A percentile compares a stretch with the other conserved stretches of the same genome.
These are phyloP conservation scores for Penicillium sp. DNA, from an alignment of 2,329 filamentous ascomycete species.

Conservation along the genomic window DNA sequence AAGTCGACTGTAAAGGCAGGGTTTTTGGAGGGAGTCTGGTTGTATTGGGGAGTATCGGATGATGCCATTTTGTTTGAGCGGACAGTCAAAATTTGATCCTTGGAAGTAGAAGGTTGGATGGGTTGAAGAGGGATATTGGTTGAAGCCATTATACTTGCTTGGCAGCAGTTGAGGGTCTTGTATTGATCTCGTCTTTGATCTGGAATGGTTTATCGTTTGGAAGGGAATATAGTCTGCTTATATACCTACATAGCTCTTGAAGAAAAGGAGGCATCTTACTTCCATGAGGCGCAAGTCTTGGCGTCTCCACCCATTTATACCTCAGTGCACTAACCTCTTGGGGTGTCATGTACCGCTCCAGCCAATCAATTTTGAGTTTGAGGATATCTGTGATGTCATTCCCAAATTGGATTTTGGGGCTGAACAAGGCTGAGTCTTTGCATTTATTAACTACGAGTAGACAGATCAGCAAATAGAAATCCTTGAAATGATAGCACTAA, in stretches of 20 bases:
- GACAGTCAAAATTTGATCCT: neutral
- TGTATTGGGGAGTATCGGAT: neutral
- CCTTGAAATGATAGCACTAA: fast-evolving
- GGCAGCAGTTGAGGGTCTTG: neutral
- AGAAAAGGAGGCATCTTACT: neutral
- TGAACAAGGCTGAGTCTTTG: neutral
- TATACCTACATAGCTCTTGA: neutral
- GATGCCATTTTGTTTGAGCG: neutral
- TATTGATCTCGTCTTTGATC: neutral
- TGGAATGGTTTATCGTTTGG: too few relatives aligned
- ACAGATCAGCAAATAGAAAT: neutral
- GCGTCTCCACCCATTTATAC: neutral
- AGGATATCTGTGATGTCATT: constrained; percentile 14
- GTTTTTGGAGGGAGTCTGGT: neutral
- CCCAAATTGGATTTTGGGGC: neutral
- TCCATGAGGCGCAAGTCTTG: constrained; percentile 7
- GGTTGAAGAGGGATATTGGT: neutral
- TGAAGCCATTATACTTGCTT: neutral
- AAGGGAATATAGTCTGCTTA: neutral
- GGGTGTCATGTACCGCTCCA: neutral
- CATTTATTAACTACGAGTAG: neutral
- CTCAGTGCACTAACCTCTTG: neutral
- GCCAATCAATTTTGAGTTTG: neutral
- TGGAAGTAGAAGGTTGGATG: neutral
- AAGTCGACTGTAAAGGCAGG: constrained; percentile 24